Evolutionary conservation across 768 basidiomycete species (phyloP), one percentile per base, ranked within the genome.

Genomic region (Tulasnella sp.): DNA sequence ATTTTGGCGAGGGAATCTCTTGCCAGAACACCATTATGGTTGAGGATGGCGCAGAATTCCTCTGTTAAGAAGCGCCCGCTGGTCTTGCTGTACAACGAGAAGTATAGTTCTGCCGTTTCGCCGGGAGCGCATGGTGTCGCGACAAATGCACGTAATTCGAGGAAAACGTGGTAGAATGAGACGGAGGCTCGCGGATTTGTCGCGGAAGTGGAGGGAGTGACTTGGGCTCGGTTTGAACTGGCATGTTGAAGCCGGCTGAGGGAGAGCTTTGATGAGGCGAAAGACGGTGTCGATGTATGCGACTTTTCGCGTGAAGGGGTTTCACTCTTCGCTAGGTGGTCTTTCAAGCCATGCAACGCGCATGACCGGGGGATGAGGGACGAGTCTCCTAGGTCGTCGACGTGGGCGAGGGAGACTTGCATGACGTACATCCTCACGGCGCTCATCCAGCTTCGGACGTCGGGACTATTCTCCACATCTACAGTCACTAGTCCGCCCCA

Each of bases 91-190:
- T 93, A 99, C 9, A 99, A 87, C 15, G 95, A 96, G 86, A 99
- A 98, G 82, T 91, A 94, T 3, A 99, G 89, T 82, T 99, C 97
- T 18, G 92, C 94, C 0, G 93, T 93, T 84, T 99, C 97, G 13
- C 95, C 96, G 0, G 96, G 92, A 0, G 91, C 87, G 83, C 96
- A 98, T 1, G 92, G 92, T 7, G 92, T 92, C 20, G 95, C 97
- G 42, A 96, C 92, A 82, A 98, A 96, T 0, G 95, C 95, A 26
- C 94, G 92, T 11, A 98, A 85, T 81, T 99, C 96, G 80, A 99
- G 88, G 83, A 91, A 94, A 75, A 96, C 87, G 81, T 99, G 96
- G 82, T 92, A 96, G 83, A 96, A 96, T 20, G 71, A 40, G 77
- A 77, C 77, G 20, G 69, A 70, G 26, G 77, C 13, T 71, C 55